Base-by-base conservation (phyloP, 2,329 filamentous ascomycete genomes). In the Diaporthe caulivora region DNA sequence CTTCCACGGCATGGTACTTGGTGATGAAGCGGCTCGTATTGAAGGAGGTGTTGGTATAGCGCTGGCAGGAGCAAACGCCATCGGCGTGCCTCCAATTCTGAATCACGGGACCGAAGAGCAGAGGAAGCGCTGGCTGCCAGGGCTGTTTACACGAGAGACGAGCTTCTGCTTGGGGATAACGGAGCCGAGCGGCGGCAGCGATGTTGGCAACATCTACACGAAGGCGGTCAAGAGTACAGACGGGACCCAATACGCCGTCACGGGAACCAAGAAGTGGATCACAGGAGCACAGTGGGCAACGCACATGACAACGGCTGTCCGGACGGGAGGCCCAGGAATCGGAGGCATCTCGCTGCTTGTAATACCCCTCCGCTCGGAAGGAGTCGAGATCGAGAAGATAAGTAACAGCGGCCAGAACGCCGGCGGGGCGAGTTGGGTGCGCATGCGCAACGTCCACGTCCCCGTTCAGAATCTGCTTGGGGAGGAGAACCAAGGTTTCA, bases 211-310 rank as follows among this genome's bases (percentile, higher is more conserved):
- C 77, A 87, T 93, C 67, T 84, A 85, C 72, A 92, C 90, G 13
- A 91, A 87, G 0, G 91, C 91, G 0, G 80, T 80, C 55, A 82
- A 81, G 24, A 76, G 26, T n/a, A 70, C 62, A 17, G 82, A 86
- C 51, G 86, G 85, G 1, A 82, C 85, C 54, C 78, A 84, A 71
- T 92, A 91, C 77, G 78, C 91, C 64, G 89, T 92, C 9, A 91
- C 89, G 70, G 91, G 90, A 1, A 86, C 86, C 49, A 92, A 92
- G 83, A 91, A 91, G 78, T 91, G 89, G 89, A 92, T 92, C 76
- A 92, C 91, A 2, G 90, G 90, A 49, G 88, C 85, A 40, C 86
- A 88, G 11, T 91, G 86, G 85, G 89, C 90, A n/a, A 86, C 90
- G 71, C 90, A 90, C 79, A 87, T 88, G 78, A 91, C 90, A 2